Evolutionary conservation across 163 green algal genomes (phyloP), one percentile per base, ranked within the genome.

Genomic region (Scenedesmus sp.): DNA sequence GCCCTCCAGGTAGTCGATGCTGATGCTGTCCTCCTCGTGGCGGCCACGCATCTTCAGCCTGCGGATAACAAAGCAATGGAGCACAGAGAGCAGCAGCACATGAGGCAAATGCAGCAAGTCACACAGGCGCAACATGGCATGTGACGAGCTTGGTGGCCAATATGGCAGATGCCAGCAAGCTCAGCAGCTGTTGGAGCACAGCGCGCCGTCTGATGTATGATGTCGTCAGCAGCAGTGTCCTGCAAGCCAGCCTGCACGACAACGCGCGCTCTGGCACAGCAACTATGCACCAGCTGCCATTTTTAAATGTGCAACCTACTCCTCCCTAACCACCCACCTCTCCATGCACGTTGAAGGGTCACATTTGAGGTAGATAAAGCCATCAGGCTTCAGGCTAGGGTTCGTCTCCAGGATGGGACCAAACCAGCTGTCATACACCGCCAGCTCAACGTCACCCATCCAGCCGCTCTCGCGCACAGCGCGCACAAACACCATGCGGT

Each of bases 401-500:
- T 96, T 91, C 0, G 89, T 94, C 54, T 88, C 66, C 82, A 98
- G 91, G 26, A 98, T 92, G 46, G 96, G 96, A 60, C 93, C 86
- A 86, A 94, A 94, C 82, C 60, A 90, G 86, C 62, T 86, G 91
- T 93, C 86, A 81, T 93, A 91, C 86, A 93, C 83, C 3, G 86
- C 82, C 56, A 94, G 84, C 92, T 96, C 98, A 84, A 99, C 97
- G 82, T 99, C 97, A 23, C 93, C 94, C 94, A 99, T 97, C 90
- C 94, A 97, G 57, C 97, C 94, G 16, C 92, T 92, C 74, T 98
- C 95, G 84, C 99, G 96, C 88, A 99, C 96, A 2, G 98, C 96
- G 23, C 96, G 93, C 91, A 99, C 98, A 96, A 99, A 99, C 16
- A 99, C 98, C 97, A 99, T 98, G 54, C 98, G 95, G 93, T 99